These are phyloP conservation scores for Gypsophila paniculata DNA, from an alignment of 179 eudicot genomes.

Conservation along the genomic window DNA sequence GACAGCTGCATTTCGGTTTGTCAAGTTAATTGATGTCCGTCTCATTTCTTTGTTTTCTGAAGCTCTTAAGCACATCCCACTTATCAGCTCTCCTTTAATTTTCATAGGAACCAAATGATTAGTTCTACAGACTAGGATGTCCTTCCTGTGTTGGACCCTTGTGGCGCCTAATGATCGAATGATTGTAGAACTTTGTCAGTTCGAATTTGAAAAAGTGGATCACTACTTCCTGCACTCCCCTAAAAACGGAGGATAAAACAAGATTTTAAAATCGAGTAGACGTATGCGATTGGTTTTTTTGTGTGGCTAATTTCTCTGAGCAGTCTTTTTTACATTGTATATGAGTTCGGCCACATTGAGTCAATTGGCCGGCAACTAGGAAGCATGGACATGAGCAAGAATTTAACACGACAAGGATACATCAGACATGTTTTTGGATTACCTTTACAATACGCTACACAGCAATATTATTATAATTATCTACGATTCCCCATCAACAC, in stretches of 20 bases:
- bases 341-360: background rate
- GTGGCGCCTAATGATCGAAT: background rate
- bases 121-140: background rate
- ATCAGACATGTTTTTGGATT: background rate
- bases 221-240: background rate
- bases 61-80: background rate
- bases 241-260: background rate
- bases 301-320: background rate
- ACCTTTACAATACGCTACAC: background rate
- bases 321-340: background rate
- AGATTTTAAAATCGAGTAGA: too few relatives aligned
- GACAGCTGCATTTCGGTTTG: conserved; percentile 96
- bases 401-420: background rate
- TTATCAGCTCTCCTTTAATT: background rate
- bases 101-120: background rate
- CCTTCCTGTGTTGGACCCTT: background rate
- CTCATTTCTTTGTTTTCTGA: conserved; percentile 24
- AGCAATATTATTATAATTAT: background rate
- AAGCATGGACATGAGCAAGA: background rate
- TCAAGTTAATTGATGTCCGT: conserved; percentile 91
- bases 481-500: background rate
- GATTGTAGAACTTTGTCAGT: background rate
- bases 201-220: background rate
- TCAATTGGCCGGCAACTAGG: background rate
- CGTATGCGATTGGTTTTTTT: background rate